A percentile compares a stretch with the other conserved stretches of the same genome.
Conservation (phyloP, 106 monocot genomes). For the Acanthochlamys bracteata region DNA sequence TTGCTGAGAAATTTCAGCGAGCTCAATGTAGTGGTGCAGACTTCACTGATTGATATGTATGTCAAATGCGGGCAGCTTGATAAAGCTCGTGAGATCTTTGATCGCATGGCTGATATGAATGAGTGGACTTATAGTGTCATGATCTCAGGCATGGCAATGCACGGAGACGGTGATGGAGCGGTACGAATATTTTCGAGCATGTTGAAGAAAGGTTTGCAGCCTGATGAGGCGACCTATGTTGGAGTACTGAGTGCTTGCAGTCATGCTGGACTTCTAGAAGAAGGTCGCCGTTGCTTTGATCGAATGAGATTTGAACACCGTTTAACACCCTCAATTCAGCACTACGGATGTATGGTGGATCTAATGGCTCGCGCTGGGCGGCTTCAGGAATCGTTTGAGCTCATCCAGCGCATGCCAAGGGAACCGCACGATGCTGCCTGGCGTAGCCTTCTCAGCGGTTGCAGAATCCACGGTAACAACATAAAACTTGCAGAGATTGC, state of each 20-base stretch:
- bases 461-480: constrained; percentile 38
- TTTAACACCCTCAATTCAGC: constrained; percentile 34
- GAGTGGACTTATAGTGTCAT: constrained; percentile 49
- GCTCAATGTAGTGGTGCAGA: constrained; percentile 31
- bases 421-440: constrained; percentile 37
- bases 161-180: constrained; percentile 44
- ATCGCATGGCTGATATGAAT: constrained; percentile 39
- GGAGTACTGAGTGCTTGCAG: constrained; percentile 68
- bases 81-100: constrained; percentile 42
- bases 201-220: constrained; percentile 36
- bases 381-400: constrained; percentile 37
- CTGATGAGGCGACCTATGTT: constrained; percentile 51
- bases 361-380: constrained; percentile 48
- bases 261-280: constrained; percentile 37
- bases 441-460: constrained; percentile 61
- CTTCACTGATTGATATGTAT: constrained; percentile 74
- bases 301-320: constrained; percentile 40
- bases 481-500: constrained; percentile 41
- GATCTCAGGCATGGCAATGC: constrained; percentile 66
- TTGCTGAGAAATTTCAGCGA: constrained; percentile 30
- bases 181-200: constrained; percentile 39
- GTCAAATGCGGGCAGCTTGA: constrained; percentile 46
- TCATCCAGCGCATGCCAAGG: constrained; percentile 42
- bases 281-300: constrained; percentile 56
- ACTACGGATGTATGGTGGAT: constrained; percentile 79